A percentile compares a stretch with the other conserved stretches of the same genome.
These are phyloP conservation scores for Annulohypoxylon nitens DNA, from an alignment of 495 filamentous ascomycete genomes.

Conservation along the genomic window DNA sequence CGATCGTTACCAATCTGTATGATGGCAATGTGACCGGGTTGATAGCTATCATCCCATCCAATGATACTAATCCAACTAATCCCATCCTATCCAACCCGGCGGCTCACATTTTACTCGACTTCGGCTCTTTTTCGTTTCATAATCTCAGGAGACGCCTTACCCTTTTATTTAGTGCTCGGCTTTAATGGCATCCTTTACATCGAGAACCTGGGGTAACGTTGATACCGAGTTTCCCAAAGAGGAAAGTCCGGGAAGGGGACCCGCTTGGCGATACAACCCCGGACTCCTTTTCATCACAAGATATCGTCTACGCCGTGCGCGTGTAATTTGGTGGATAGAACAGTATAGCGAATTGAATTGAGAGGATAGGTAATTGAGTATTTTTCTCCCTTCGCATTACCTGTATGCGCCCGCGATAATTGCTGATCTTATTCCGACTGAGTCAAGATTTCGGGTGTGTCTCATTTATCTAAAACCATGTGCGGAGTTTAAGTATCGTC, in stretches of 20 bases:
- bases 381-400: neutral
- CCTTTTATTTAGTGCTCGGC: conserved; percentile 17
- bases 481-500: neutral
- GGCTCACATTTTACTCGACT: conserved; percentile 20
- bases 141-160: conserved; percentile 4
- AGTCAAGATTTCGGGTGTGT: conserved; percentile 1
- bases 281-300: conserved; percentile 21
- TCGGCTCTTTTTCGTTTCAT: conserved; percentile 43
- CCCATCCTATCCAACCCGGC: conserved; percentile 27
- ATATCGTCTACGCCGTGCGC: conserved; percentile 5
- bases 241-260: conserved; percentile 33
- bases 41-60: conserved; percentile 21
- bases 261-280: conserved; percentile 26
- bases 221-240: conserved; percentile 38
- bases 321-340: neutral
- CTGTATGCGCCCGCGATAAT: neutral
- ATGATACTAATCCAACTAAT: neutral
- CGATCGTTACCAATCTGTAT: conserved; percentile 35
- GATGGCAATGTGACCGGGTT: conserved; percentile 27
- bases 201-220: conserved; percentile 47
- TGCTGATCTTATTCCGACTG: conserved; percentile 1
- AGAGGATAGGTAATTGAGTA: neutral
- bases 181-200: conserved; percentile 19
- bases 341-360: neutral
- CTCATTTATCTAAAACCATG: conserved; percentile 3